Conservation (phyloP, 371 early-diverging fungal species). For the Mucor sp. region DNA sequence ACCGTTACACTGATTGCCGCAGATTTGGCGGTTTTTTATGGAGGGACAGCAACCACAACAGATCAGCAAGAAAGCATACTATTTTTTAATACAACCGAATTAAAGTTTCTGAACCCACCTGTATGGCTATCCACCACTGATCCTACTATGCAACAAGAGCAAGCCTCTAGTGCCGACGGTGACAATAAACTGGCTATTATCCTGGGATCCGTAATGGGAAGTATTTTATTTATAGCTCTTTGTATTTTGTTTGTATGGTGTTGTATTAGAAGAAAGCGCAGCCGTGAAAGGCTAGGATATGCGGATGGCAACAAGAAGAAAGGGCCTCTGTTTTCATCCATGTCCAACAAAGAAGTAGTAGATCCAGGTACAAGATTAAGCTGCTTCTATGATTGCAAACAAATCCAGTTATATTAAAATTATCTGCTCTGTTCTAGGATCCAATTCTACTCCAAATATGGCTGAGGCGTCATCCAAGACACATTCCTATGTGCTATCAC, state of each 20-base stretch:
- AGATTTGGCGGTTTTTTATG: constrained; percentile 13
- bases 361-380: not conserved
- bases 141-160: not conserved
- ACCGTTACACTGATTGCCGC: not conserved
- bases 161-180: too few species aligned
- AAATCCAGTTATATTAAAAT: not conserved
- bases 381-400: not conserved
- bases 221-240: constrained; percentile 10
- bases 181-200: constrained; percentile 8
- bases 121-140: not conserved
- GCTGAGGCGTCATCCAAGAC: not conserved
- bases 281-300: not conserved
- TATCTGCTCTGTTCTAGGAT: not conserved
- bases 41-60: not conserved
- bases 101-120: constrained; percentile 1
- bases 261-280: constrained; percentile 1
- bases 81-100: constrained; percentile 12
- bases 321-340: not conserved
- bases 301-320: not conserved
- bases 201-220: constrained; percentile 18
- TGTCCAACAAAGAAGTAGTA: not conserved
- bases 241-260: constrained; percentile 5
- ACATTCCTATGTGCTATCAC: constrained; percentile 2
- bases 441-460: not conserved
- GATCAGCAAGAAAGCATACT: not conserved